Base-by-base conservation (phyloP, 2,329 filamentous ascomycete species). In the Claviceps fusiformis region DNA sequence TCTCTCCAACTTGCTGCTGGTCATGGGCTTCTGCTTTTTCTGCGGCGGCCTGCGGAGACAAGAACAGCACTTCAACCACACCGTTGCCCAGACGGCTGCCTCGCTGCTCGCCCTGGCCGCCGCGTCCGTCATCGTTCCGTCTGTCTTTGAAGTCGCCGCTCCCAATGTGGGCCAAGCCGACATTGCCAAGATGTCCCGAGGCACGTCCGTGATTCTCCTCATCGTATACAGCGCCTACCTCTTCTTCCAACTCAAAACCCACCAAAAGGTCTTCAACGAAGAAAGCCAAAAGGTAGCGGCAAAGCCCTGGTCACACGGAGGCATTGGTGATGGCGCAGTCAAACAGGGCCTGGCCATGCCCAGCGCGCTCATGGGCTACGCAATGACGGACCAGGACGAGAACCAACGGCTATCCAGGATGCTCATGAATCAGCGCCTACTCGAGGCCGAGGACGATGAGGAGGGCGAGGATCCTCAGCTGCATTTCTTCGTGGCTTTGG, bases 21-120 rank as follows among this genome's bases (percentile, higher is more conserved):
- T 95, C 53, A 75, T 95, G 75, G 91, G 89, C 55, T 95, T 91
- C 82, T 93, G 85, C 67, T 96, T 95, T 76, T 93, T 95, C 73
- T 85, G 88, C 58, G 90, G 89, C 52, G 89, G 89, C 4, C 68
- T 95, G 61, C 84, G 86, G 57, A 82, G 91, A 33, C 65, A 80
- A 33, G 87, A 95, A 67, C 92, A 96, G 68, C 85, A 82, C 68
- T 97, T 96, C 79, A 95, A 96, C 73, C 82, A 87, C 39, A 92
- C 88, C 0, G 90, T 96, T 7, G 91, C 91, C 0, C 90, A 95
- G 68, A 95, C 91, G 0, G 88, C 90, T 3, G 84, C 90, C 15
- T 89, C 86, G 64, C 72, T 95, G 53, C 79, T 95, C 24, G 85
- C 88, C 13, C 75, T 95, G 24, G 85, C 87, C 15, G 87, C 95